Percentiles rank a stretch among this genome's conserved stretches.
These are phyloP conservation scores for Didymella segeticola DNA, from an alignment of 2,329 filamentous ascomycete genomes.

Conservation along the genomic window DNA sequence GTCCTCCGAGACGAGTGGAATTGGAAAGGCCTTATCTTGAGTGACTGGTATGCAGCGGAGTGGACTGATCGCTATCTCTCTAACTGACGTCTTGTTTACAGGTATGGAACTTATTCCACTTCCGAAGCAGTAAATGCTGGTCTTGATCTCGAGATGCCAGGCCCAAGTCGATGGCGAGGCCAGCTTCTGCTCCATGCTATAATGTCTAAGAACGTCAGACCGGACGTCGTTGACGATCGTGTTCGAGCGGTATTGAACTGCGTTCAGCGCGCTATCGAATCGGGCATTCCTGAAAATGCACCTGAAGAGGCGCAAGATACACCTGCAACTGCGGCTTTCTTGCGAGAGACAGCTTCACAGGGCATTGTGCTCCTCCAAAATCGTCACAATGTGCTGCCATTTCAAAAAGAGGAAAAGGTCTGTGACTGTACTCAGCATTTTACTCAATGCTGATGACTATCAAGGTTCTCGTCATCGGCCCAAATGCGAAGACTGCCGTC, in stretches of 20 bases:
- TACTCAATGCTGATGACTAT: no score
- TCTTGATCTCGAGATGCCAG: constrained; percentile 40
- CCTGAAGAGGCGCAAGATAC: background rate
- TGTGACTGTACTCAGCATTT: no score
- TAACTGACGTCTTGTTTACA: no score
- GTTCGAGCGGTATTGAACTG: background rate
- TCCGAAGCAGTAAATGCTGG: constrained; percentile 27
- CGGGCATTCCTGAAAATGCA: background rate
- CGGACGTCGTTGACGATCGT: background rate
- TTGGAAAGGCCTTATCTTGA: background rate
- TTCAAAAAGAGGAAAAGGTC: no score
- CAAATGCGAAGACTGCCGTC: background rate
- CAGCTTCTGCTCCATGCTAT: background rate
- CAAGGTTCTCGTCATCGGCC: background rate
- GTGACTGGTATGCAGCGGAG: background rate
- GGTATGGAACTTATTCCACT: constrained; percentile 1
- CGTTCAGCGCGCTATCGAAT: background rate
- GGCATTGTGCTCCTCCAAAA: background rate
- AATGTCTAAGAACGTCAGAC: background rate
- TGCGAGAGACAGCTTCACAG: background rate
- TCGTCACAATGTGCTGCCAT: background rate
- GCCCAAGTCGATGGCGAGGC: constrained; percentile 16
- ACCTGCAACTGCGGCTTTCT: background rate
- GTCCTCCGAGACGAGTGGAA: background rate
- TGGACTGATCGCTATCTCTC: no score